Base-by-base conservation (phyloP, 2,329 filamentous ascomycete genomes). In the Chrysoporthe austroafricana region DNA sequence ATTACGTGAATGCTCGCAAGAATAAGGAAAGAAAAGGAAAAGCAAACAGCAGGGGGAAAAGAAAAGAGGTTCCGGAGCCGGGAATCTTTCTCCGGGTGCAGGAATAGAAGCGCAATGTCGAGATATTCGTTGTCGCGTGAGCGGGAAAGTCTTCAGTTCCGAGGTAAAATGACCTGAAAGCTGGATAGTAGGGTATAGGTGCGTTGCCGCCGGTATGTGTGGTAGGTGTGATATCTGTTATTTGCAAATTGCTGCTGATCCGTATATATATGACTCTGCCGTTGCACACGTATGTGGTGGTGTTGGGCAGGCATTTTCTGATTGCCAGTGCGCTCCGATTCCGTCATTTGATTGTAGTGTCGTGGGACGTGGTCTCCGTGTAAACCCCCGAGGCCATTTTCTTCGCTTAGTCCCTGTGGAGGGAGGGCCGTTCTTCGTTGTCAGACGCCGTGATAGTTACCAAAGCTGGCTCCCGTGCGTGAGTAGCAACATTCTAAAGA, bases 61-160 rank as follows among this genome's bases (percentile, higher is more conserved):
- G 64, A 66, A 39, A 71, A 62, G 70, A 72, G 69, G 57, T 44
- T 60, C 18, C n/a, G 16, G 57, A 8, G 44, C 32, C 32, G n/a
- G 32, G 66, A 52, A 63, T 64, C 66, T 66, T 64, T 68, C 62
- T 26, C 70, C 71, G 66, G 63, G 68, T 60, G 67, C 69, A 61
- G 70, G 65, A 69, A 66, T 66, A 63, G 67, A 56, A 63, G 63
- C 32, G 26, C 39, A 43, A 39, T 21, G 39, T 46, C 42, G 42
- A 50, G n/a, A 18, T 36, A 50, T 69, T 57, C 67, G 63, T 59
- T 54, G 73, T 76, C 73, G 75, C 75, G 76, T 75, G 75, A 76
- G 76, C 75, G 75, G 70, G 69, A 67, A 63, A 59, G 66, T 70
- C 68, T 70, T 69, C 59, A 59, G 67, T 59, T 62, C 26, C 70